Evolutionary conservation across 2,329 filamentous ascomycete genomes (phyloP).

Genomic region (Xylaria sp.): DNA sequence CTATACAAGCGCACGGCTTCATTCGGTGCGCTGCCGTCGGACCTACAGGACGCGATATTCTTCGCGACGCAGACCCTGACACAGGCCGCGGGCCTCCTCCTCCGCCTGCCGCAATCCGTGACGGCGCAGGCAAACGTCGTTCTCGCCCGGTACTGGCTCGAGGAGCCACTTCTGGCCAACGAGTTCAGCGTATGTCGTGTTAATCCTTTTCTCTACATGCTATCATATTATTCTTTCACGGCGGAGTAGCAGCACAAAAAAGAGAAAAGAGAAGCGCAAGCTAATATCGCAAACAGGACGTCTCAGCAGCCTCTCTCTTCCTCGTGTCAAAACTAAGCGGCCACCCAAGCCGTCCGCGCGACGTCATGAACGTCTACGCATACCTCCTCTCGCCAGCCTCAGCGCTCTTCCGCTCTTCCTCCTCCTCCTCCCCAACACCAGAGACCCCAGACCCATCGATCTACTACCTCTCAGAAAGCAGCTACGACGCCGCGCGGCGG

Average conservation of each 20-base stretch:
- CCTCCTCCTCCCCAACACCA: slow-evolving; percentile 45
- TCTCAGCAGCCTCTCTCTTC: slow-evolving; percentile 84
- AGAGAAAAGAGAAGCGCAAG: not conserved
- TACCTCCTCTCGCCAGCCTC: slow-evolving; percentile 77
- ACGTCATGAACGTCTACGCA: slow-evolving; percentile 84
- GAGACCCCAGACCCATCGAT: slow-evolving; percentile 56
- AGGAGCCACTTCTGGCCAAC: slow-evolving; percentile 64
- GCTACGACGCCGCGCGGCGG: slow-evolving; percentile 73
- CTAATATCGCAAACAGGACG: slow-evolving; percentile 65
- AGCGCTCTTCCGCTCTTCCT: slow-evolving; percentile 60
- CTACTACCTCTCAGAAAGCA: slow-evolving; percentile 78
- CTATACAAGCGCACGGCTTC: slow-evolving; percentile 65
- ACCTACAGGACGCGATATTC: slow-evolving; percentile 78
- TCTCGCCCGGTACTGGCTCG: slow-evolving; percentile 82
- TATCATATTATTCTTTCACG: not conserved
- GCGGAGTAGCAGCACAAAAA: too few species aligned
- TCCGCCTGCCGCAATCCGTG: slow-evolving; percentile 85
- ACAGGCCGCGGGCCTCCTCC: slow-evolving; percentile 81
- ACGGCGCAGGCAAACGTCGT: slow-evolving; percentile 87
- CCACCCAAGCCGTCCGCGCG: slow-evolving; percentile 78
- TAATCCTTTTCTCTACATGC: too few species aligned
- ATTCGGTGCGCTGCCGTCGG: slow-evolving; percentile 69
- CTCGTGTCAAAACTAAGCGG: slow-evolving; percentile 85
- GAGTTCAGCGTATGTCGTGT: slow-evolving; percentile 65
- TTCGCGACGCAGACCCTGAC: slow-evolving; percentile 78